phyloP scores from a whole-genome alignment of 2,329 filamentous ascomycete genomes.

The Trichothecium roseum region DNA sequence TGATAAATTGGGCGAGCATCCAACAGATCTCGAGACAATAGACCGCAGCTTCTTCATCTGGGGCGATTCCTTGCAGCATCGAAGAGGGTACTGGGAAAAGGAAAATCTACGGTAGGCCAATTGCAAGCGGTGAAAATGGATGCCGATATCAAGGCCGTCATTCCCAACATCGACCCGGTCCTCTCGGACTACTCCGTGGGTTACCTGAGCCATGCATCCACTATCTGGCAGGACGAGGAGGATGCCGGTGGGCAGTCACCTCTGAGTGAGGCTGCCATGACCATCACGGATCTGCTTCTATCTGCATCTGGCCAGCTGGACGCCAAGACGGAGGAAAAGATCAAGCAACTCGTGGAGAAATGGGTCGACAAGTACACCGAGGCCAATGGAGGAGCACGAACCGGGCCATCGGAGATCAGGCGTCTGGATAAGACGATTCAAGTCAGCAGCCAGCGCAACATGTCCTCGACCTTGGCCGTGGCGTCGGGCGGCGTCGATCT shows the following conservation, averaged over 20 bases:
- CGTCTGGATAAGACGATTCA: slow-evolving; percentile 91
- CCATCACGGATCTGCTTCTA: slow-evolving; percentile 78
- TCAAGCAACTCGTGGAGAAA: slow-evolving; percentile 77
- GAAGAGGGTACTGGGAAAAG: too few species aligned
- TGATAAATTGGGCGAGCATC: too few species aligned
- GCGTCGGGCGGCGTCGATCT: slow-evolving; percentile 78
- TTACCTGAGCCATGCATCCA: slow-evolving; percentile 89
- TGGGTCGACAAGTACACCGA: slow-evolving; percentile 77
- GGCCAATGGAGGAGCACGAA: slow-evolving; percentile 59
- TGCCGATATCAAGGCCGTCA: slow-evolving; percentile 70
- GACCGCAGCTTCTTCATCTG: too few species aligned
- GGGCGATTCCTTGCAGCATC: too few species aligned
- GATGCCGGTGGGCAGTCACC: slow-evolving; percentile 57
- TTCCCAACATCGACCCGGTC: slow-evolving; percentile 80
- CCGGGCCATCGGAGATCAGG: slow-evolving; percentile 66
- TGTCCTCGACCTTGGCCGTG: slow-evolving; percentile 89
- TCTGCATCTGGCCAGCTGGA: slow-evolving; percentile 85
- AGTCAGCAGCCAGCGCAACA: slow-evolving; percentile 86
- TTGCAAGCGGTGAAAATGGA: slow-evolving; percentile 55
- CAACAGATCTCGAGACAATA: too few species aligned
- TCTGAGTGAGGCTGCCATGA: slow-evolving; percentile 70
- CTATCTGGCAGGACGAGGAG: slow-evolving; percentile 64
- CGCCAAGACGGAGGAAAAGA: slow-evolving; percentile 60
- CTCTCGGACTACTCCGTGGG: slow-evolving; percentile 89
- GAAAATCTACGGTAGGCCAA: too few species aligned